Evolutionary conservation across 2,329 filamentous ascomycete genomes (phyloP).

Genomic region (Arthrobotrys sinensis): DNA sequence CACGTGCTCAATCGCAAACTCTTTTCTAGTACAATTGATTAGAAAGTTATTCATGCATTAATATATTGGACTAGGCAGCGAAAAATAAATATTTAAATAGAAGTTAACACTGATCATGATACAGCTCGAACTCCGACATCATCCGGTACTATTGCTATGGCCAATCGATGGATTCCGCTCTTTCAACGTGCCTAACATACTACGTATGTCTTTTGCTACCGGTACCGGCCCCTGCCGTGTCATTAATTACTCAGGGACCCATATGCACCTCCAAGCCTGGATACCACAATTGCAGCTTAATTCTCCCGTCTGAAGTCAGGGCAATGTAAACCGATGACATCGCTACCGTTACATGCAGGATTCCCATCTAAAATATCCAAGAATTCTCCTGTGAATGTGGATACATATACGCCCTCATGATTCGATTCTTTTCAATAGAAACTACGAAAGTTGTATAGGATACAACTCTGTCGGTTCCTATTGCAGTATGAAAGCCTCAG

Average conservation of each 20-base stretch:
- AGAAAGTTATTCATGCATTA: too few species aligned
- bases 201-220: not conserved
- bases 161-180: too few species aligned
- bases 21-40: too few species aligned
- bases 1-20: too few species aligned
- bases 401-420: too few species aligned
- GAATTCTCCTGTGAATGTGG: not conserved
- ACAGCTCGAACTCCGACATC: too few species aligned
- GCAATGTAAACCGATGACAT: not conserved
- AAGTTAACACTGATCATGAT: too few species aligned
- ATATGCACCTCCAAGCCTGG: not conserved
- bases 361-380: not conserved
- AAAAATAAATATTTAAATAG: too few species aligned
- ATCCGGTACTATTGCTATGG: too few species aligned
- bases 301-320: not conserved
- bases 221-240: not conserved
- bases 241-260: not conserved
- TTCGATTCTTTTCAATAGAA: too few species aligned
- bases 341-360: conserved; percentile 8
- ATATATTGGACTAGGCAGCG: too few species aligned
- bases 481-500: not conserved
- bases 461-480: not conserved
- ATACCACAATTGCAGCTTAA: not conserved
- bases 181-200: too few species aligned
- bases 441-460: not conserved